Conservation (phyloP, 2,329 filamentous ascomycete species). For the Penicillium sp. region DNA sequence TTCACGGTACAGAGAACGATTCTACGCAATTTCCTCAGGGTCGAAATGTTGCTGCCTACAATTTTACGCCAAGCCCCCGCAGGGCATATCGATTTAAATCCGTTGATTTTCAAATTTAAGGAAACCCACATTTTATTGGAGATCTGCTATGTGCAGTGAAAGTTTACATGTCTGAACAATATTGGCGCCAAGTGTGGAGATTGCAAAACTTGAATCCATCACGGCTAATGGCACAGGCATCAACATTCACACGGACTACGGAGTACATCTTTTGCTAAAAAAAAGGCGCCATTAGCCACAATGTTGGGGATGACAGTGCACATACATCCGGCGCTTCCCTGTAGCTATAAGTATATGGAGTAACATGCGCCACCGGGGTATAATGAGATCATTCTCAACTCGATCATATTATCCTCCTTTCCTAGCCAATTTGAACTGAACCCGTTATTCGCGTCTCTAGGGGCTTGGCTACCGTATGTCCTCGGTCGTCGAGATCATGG, state of each 20-base stretch:
- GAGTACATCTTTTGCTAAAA: neutral
- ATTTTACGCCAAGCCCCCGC: slow-evolving; percentile 1
- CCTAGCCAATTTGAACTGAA: neutral
- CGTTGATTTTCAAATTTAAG: neutral
- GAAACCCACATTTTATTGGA: neutral
- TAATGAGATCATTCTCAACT: neutral
- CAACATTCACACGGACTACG: neutral
- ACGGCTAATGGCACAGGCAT: neutral
- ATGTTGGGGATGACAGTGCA: neutral
- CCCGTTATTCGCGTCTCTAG: neutral
- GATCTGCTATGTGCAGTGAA: neutral
- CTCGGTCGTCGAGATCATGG: slow-evolving; percentile 27
- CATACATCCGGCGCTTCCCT: slow-evolving; percentile 6
- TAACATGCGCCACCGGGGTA: neutral
- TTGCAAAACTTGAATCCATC: neutral
- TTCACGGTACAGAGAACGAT: no score
- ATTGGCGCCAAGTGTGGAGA: slow-evolving; percentile 11
- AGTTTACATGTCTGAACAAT: neutral
- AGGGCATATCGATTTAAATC: neutral
- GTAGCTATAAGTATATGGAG: neutral
- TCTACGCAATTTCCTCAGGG: neutral
- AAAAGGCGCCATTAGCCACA: neutral
- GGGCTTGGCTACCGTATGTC: slow-evolving; percentile 15
- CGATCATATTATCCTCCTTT: neutral
- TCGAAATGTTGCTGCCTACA: slow-evolving; percentile 22